phyloP scores from a whole-genome alignment of 805 yeast genomes.

The Yarrowia hollandica region DNA sequence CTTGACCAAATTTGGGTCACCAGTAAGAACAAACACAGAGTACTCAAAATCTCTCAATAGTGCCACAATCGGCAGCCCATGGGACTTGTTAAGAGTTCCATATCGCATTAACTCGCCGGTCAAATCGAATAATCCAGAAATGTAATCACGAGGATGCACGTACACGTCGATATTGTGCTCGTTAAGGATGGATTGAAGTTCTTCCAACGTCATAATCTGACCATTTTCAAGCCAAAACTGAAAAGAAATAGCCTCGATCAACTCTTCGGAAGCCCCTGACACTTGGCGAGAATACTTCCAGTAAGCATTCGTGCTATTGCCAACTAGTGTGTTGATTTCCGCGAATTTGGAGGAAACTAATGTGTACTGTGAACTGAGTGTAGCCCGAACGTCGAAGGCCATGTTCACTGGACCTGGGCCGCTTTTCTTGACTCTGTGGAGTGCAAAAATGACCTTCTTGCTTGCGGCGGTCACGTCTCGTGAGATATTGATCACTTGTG shows the following conservation, averaged over 20 bases:
- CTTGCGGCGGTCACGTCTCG: constrained; percentile 46
- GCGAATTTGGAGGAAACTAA: not conserved
- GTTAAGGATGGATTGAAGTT: constrained; percentile 22
- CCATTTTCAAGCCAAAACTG: constrained; percentile 32
- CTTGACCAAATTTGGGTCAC: not conserved
- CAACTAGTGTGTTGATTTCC: constrained; percentile 7
- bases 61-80: constrained; percentile 4
- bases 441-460: constrained; percentile 42
- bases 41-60: constrained; percentile 11
- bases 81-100: constrained; percentile 40
- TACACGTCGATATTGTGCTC: constrained; percentile 5
- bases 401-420: not conserved
- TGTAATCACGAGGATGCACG: constrained; percentile 41
- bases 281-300: constrained; percentile 33
- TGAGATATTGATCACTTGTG: constrained; percentile 42
- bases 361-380: not conserved
- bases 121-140: constrained; percentile 47
- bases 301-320: constrained; percentile 16
- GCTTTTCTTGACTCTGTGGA: constrained; percentile 33
- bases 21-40: not conserved
- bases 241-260: constrained; percentile 37
- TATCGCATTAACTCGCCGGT: constrained; percentile 49
- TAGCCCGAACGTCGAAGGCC: not conserved
- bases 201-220: constrained; percentile 30
- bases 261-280: constrained; percentile 37